Evolutionary conservation across 768 basidiomycete genomes (phyloP), one percentile per base, ranked within the genome.

Genomic region (Porphyrellus cyaneotinctus): DNA sequence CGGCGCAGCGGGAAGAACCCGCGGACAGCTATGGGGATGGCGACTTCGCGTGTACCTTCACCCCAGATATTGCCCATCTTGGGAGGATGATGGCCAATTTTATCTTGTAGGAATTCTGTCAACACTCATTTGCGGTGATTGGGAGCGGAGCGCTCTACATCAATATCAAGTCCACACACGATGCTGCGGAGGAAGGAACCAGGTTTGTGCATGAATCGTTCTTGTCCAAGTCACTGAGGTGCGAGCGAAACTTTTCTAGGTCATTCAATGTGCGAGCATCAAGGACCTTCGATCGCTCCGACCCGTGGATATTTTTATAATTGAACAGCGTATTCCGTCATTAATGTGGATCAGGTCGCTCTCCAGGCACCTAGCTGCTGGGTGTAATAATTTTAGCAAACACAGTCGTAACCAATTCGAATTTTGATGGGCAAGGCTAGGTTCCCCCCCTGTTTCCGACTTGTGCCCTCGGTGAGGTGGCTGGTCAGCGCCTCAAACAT

Each of bases 281-380:
- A 53, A 47, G 22, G 39, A 14, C 22, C 50, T 47, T 53, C 36
- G 43, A 51, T 57, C 45, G 17, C 32, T 49, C 26, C 24, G 18
- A 41, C 22, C 30, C 51, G 35, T 26, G 48, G 33, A 46, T 20
- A 24, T 43, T 45, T 42, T 24, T 47, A 37, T 36, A 20, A 52
- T 45, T 41, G 30, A 48, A 41, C 47, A 23, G 17, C 31, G 38
- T 28, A 41, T 47, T 53, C 32, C 49, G 32, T 54, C 26, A 41
- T 53, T 53, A 51, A 42, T 64, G 59, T 57, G 64, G 60, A 64
- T 59, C 65, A 57, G 53, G 57, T 56, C 62, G 42, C 32, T 38
- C 20, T 23, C 39, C 44, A 54, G 55, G 50, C 39, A 56, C 55
- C 26, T 38, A 26, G 42, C 37, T 35, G 31, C 18, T 17, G 30